A percentile compares a stretch with the other conserved stretches of the same genome.
These are phyloP conservation scores for Crithidia expoeki DNA, from an alignment of 208 protist genomes.

Conservation along the genomic window DNA sequence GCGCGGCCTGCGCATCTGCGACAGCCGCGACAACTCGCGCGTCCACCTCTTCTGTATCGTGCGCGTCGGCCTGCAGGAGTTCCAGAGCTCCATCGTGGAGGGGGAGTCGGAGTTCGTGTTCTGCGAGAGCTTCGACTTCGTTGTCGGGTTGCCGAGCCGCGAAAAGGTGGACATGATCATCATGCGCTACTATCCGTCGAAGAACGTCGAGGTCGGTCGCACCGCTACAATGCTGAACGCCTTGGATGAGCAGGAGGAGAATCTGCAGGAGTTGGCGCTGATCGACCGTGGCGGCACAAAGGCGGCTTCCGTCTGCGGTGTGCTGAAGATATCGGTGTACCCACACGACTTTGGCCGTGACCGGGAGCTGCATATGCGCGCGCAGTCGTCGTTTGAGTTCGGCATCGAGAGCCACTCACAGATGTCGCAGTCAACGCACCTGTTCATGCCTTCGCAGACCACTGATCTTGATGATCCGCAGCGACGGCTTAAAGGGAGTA, in stretches of 20 bases:
- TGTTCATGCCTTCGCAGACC: slow-evolving; percentile 10
- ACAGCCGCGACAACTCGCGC: slow-evolving; percentile 13
- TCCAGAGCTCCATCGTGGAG: slow-evolving; percentile 51
- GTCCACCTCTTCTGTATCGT: slow-evolving; percentile 47
- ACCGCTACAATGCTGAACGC: slow-evolving; percentile 52
- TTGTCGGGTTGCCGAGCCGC: slow-evolving; percentile 64
- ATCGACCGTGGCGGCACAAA: slow-evolving; percentile 48
- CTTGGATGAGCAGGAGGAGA: slow-evolving; percentile 35
- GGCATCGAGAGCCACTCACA: slow-evolving; percentile 15
- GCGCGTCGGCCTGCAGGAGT: slow-evolving; percentile 58
- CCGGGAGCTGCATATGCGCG: slow-evolving; percentile 6
- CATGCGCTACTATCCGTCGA: slow-evolving; percentile 37
- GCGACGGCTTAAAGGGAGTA: neutral
- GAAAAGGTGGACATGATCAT: slow-evolving; percentile 73
- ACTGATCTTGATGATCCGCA: neutral
- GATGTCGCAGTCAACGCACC: slow-evolving; percentile 20
- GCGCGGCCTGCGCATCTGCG: slow-evolving; percentile 28
- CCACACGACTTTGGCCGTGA: slow-evolving; percentile 39
- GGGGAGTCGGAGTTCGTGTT: slow-evolving; percentile 62
- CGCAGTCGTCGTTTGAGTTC: slow-evolving; percentile 25
- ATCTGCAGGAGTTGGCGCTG: slow-evolving; percentile 52
- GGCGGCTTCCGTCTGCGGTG: slow-evolving; percentile 44
- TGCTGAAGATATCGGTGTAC: slow-evolving; percentile 56
- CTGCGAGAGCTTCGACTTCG: slow-evolving; percentile 64
- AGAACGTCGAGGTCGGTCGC: slow-evolving; percentile 54